Conservation (phyloP, 352 stramenopile species). For the Pilasporangium apinafurcum region DNA sequence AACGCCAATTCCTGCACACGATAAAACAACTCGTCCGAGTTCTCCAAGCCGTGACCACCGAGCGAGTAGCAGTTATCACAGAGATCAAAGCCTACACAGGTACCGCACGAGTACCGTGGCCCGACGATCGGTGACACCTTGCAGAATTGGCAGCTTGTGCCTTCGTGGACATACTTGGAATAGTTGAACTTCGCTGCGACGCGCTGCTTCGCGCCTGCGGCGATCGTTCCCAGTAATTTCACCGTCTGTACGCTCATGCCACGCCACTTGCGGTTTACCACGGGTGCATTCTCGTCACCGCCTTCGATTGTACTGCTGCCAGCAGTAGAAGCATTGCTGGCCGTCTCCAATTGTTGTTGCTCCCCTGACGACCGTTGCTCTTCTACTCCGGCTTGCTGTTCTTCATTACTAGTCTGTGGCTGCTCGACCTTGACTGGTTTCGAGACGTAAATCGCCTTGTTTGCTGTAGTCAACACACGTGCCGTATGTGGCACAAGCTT, state of each 20-base stretch:
- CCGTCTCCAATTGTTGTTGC: constrained; percentile 3
- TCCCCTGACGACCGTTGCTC: constrained; percentile 4
- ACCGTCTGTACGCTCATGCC: constrained; percentile 41
- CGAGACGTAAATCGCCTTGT: constrained; percentile 67
- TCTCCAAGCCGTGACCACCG: constrained; percentile 76
- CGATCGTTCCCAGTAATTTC: constrained; percentile 74
- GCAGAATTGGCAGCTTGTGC: constrained; percentile 76
- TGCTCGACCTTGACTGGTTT: constrained; percentile 34
- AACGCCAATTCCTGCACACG: constrained; percentile 75
- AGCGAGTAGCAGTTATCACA: constrained; percentile 80
- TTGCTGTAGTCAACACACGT: constrained; percentile 41
- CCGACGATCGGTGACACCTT: constrained; percentile 73
- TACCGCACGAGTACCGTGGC: constrained; percentile 63
- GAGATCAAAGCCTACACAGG: constrained; percentile 77
- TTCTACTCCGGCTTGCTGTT: too few relatives aligned
- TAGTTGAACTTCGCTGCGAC: constrained; percentile 63
- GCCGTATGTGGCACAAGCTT: constrained; percentile 67
- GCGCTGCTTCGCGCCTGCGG: constrained; percentile 55
- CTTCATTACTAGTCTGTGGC: neutral
- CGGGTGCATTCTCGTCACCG: constrained; percentile 1
- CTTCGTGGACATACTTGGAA: constrained; percentile 63
- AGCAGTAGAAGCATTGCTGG: too few relatives aligned
- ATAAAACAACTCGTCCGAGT: constrained; percentile 83
- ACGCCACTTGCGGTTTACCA: constrained; percentile 39
- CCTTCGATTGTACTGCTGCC: too few relatives aligned